phyloP scores from a whole-genome alignment of 495 filamentous ascomycete species.

The Margaritispora aquatica region DNA sequence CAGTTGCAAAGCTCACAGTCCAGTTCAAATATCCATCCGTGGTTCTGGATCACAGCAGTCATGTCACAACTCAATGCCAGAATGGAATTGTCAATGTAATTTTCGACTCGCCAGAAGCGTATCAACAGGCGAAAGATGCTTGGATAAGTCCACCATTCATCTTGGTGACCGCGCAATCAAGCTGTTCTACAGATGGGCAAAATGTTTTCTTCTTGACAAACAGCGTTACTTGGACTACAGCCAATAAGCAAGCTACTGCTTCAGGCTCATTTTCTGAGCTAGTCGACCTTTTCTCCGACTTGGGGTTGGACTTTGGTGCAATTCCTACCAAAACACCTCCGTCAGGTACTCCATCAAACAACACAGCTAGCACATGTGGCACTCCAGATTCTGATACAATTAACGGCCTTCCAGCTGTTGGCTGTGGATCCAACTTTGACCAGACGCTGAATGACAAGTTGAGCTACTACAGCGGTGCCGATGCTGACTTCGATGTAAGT shows the following conservation, averaged over 20 bases:
- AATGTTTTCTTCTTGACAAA: conserved; percentile 17
- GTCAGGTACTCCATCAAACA: no score
- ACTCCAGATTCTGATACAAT: conserved; percentile 2
- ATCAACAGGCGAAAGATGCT: no score
- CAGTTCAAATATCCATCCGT: no score
- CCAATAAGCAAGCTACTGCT: background rate
- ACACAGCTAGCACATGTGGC: conserved; percentile 5
- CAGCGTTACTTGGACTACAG: conserved; percentile 5
- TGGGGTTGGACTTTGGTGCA: conserved; percentile 14
- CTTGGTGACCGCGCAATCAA: no score
- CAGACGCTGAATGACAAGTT: conserved; percentile 14
- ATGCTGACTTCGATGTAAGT: background rate
- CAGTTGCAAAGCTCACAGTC: no score
- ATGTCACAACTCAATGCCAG: no score
- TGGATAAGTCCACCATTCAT: no score
- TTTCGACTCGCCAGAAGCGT: no score
- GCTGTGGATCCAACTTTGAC: conserved; percentile 14
- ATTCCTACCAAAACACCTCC: background rate
- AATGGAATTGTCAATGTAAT: no score
- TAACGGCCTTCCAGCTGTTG: conserved; percentile 12
- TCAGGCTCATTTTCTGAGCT: conserved; percentile 7
- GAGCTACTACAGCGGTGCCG: conserved; percentile 12
- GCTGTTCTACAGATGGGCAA: no score
- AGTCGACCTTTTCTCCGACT: conserved; percentile 10
- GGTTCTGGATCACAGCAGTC: no score